phyloP scores from a whole-genome alignment of 257 asterid genomes.

The Knoxia roxburghii region DNA sequence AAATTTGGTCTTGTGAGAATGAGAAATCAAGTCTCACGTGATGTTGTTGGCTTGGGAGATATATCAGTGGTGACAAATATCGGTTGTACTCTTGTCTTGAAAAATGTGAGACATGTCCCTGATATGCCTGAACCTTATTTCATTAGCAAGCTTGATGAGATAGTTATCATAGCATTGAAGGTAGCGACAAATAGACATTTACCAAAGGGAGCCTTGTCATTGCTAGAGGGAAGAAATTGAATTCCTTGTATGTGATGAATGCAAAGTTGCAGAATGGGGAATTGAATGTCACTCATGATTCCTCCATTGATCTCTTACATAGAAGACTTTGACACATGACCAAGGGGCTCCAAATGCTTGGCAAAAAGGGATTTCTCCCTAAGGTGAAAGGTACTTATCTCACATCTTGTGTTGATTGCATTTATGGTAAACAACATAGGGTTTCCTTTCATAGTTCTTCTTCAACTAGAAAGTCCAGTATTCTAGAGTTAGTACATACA shows the following conservation, averaged over 20 bases:
- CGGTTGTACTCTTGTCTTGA: too few species aligned
- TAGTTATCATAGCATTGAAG: not conserved
- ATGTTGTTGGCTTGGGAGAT: not conserved
- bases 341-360: not conserved
- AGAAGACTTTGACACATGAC: not conserved
- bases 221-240: too few species aligned
- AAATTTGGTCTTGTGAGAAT: not conserved
- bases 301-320: not conserved
- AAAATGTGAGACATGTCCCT: too few species aligned
- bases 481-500: not conserved
- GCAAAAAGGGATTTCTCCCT: too few species aligned
- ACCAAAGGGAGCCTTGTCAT: not conserved
- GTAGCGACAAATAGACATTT: not conserved
- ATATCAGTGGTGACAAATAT: too few species aligned
- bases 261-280: too few species aligned
- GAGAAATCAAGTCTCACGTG: not conserved
- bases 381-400: not conserved
- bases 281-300: too few species aligned
- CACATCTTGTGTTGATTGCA: not conserved
- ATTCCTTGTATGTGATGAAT: too few species aligned
- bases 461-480: not conserved
- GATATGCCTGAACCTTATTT: not conserved
- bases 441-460: not conserved
- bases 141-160: not conserved
- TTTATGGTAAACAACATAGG: not conserved